These are phyloP conservation scores for Hypoxylon lienhwacheense DNA, from an alignment of 495 filamentous ascomycete species.

Conservation along the genomic window DNA sequence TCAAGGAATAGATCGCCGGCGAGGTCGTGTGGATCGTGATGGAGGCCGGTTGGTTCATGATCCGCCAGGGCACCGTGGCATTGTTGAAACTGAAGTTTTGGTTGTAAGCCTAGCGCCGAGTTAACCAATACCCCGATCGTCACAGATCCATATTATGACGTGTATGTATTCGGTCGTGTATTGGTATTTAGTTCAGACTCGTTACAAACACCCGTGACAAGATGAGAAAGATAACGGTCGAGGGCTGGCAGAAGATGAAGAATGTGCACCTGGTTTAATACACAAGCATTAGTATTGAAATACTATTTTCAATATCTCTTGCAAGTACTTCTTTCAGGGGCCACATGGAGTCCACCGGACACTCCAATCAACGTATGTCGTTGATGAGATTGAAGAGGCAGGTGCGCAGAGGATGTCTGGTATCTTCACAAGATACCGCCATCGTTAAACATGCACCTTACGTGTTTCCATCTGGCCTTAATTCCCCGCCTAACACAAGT, in stretches of 20 bases:
- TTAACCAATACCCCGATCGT: not conserved
- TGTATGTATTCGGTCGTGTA: not conserved
- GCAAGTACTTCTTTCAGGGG: no score
- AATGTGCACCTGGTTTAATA: not conserved
- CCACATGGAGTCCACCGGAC: no score
- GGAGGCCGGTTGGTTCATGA: slow-evolving; percentile 32
- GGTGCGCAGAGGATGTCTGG: no score
- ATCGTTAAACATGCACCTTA: no score
- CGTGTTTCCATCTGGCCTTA: no score
- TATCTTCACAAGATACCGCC: no score
- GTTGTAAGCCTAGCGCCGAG: slow-evolving; percentile 5
- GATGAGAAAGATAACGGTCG: not conserved
- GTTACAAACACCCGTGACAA: slow-evolving; percentile 9
- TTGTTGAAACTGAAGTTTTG: slow-evolving; percentile 19
- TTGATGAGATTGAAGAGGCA: no score
- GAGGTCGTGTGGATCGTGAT: slow-evolving; percentile 32
- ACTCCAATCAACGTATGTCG: no score
- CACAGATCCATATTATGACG: not conserved
- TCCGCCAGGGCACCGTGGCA: slow-evolving; percentile 18
- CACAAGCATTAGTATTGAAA: slow-evolving; percentile 12
- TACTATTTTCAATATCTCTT: not conserved
- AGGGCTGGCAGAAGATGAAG: not conserved
- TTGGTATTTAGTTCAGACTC: slow-evolving; percentile 14
- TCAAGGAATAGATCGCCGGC: slow-evolving; percentile 36
- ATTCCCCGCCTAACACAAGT: no score